phyloP scores from a whole-genome alignment of 2,329 filamentous ascomycete species.

The Pseudonectria buxi region DNA sequence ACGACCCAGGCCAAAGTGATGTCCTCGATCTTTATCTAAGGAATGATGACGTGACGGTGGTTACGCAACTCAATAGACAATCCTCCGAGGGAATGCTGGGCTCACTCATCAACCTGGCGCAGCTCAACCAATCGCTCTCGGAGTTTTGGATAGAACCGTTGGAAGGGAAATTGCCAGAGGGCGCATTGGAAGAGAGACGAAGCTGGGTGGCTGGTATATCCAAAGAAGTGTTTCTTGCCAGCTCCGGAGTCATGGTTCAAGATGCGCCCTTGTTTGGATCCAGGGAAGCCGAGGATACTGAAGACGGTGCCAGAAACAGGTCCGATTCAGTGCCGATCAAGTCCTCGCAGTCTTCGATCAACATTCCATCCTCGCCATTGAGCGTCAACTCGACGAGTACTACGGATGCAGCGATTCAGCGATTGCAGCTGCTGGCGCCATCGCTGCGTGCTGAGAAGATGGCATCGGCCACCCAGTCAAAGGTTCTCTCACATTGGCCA shows the following conservation, averaged over 20 bases:
- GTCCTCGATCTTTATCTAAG: constrained; percentile 23
- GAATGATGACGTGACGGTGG: constrained; percentile 20
- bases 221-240: constrained; percentile 28
- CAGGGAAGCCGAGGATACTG: constrained; percentile 3
- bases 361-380: constrained; percentile 17
- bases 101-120: constrained; percentile 20
- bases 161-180: constrained; percentile 15
- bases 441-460: constrained; percentile 21
- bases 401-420: constrained; percentile 25
- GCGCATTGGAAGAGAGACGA: constrained; percentile 17
- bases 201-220: constrained; percentile 27
- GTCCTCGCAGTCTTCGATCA: constrained; percentile 18
- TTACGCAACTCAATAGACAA: constrained; percentile 25
- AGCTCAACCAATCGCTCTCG: constrained; percentile 22
- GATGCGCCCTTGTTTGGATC: constrained; percentile 24
- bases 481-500: constrained; percentile 34
- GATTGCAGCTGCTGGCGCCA: constrained; percentile 29
- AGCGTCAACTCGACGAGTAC: constrained; percentile 5
- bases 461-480: constrained; percentile 20
- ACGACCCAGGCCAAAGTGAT: constrained; percentile 20
- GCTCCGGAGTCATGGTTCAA: constrained; percentile 30
- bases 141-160: constrained; percentile 27
- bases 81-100: constrained; percentile 16
- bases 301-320: constrained; percentile 7
- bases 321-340: constrained; percentile 13